These are phyloP conservation scores for Mycosphaerella sp. DNA, from an alignment of 2,329 filamentous ascomycete species.

Conservation along the genomic window DNA sequence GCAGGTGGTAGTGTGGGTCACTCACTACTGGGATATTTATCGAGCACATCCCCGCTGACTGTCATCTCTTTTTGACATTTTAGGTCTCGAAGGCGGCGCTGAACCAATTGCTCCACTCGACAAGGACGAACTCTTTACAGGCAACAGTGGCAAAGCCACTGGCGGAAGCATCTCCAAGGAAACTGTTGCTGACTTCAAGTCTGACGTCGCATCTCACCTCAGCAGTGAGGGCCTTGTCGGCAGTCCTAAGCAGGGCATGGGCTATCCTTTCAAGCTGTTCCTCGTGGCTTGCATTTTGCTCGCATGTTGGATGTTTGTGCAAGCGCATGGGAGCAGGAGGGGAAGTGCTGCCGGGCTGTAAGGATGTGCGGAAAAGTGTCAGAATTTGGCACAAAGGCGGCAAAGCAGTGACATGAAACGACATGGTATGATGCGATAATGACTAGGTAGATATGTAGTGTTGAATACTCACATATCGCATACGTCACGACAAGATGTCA, in stretches of 20 bases:
- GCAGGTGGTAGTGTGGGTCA: not conserved
- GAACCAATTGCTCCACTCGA: slow-evolving; percentile 38
- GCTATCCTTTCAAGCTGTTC: slow-evolving; percentile 42
- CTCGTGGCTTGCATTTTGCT: slow-evolving; percentile 41
- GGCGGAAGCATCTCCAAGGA: slow-evolving; percentile 13
- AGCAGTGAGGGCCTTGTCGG: slow-evolving; percentile 19
- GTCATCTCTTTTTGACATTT: not conserved
- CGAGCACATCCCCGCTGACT: slow-evolving; percentile 5
- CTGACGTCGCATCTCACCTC: slow-evolving; percentile 14
- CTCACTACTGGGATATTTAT: slow-evolving; percentile 5
- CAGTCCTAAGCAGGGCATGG: slow-evolving; percentile 34
- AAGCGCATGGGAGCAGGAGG: slow-evolving; percentile 17
- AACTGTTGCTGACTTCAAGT: slow-evolving; percentile 8
- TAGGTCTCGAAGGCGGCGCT: slow-evolving; percentile 44
- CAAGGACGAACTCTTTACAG: slow-evolving; percentile 35
- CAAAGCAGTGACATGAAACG: too few relatives aligned
- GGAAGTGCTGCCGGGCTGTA: slow-evolving; percentile 4
- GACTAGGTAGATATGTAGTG: too few relatives aligned
- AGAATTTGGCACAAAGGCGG: not conserved
- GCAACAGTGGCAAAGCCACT: slow-evolving; percentile 6
- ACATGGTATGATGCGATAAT: too few relatives aligned
- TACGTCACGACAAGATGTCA: too few relatives aligned
- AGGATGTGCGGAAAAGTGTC: not conserved
- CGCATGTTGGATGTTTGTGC: slow-evolving; percentile 33
- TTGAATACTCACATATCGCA: too few relatives aligned